phyloP scores from a whole-genome alignment of 148 eudicot species.

The Rhododendron ferrugineum region DNA sequence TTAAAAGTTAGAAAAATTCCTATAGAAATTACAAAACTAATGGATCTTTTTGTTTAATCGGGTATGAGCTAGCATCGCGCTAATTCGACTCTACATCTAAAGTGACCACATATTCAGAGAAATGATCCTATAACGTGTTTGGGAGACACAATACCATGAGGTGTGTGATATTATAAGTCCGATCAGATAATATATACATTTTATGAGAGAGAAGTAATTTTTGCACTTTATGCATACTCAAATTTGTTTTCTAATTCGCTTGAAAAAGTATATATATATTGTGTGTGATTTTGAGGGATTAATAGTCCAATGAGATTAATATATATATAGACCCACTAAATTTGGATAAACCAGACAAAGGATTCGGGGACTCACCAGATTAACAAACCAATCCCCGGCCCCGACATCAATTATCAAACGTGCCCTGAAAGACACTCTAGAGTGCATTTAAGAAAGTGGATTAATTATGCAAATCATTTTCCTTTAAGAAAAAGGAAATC shows the following conservation, averaged over 20 bases:
- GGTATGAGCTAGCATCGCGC: not conserved
- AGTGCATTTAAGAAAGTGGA: not conserved
- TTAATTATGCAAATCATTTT: not conserved
- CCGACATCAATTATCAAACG: too few relatives aligned
- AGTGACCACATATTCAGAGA: not conserved
- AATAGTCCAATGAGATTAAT: not conserved
- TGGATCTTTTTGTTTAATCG: not conserved
- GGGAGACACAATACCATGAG: not conserved
- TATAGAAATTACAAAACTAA: not conserved
- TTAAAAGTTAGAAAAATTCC: not conserved
- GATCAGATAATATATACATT: not conserved
- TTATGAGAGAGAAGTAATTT: not conserved
- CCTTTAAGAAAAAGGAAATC: too few relatives aligned
- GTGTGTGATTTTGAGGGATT: not conserved
- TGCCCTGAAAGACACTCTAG: not conserved
- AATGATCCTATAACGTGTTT: not conserved
- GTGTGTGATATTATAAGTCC: not conserved
- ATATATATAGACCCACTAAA: too few relatives aligned
- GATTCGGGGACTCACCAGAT: not conserved
- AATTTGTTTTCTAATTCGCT: not conserved
- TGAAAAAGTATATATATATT: not conserved
- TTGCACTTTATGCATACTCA: not conserved
- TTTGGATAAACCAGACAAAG: too few relatives aligned
- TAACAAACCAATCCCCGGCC: too few relatives aligned
- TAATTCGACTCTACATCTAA: not conserved